phyloP scores from a whole-genome alignment of 2,329 filamentous ascomycete genomes.

The Stylonectria norvegica region DNA sequence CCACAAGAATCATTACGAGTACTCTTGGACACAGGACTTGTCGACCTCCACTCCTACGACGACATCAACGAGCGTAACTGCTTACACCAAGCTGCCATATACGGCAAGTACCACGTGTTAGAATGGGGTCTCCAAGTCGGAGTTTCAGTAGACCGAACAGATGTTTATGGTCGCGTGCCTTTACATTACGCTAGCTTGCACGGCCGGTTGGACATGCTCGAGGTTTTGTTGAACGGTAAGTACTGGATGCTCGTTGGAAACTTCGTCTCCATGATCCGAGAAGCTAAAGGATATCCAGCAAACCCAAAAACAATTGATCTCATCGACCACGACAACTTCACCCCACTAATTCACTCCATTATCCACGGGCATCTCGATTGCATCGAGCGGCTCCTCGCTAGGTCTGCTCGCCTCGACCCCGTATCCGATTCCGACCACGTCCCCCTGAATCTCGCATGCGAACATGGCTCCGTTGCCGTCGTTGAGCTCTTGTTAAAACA shows the following conservation, averaged over 20 bases:
- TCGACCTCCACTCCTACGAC: constrained; percentile 90
- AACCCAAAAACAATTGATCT: constrained; percentile 75
- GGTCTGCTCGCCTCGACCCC: constrained; percentile 81
- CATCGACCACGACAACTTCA: constrained; percentile 96
- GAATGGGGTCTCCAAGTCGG: constrained; percentile 68
- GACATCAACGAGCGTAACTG: constrained; percentile 98
- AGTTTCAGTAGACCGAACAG: constrained; percentile 75
- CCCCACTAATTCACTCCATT: constrained; percentile 90
- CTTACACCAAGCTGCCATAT: constrained; percentile 93
- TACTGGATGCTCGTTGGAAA: constrained; percentile 10
- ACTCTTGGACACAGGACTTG: constrained; percentile 74
- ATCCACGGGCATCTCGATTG: constrained; percentile 81
- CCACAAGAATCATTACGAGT: constrained; percentile 71
- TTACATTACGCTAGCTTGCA: constrained; percentile 97
- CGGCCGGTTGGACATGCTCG: constrained; percentile 79
- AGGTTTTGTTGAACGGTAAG: constrained; percentile 64
- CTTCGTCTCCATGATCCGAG: constrained; percentile 7
- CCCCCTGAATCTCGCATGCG: constrained; percentile 89
- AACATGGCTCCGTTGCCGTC: constrained; percentile 82
- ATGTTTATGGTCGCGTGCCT: constrained; percentile 91
- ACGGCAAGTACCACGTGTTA: constrained; percentile 77
- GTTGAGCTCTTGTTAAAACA: constrained; percentile 80
- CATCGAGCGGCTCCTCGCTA: constrained; percentile 71
- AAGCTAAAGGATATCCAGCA: constrained; percentile 56
- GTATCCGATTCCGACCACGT: constrained; percentile 86